These are phyloP conservation scores for Fusarium sp. DNA, from an alignment of 2,329 filamentous ascomycete genomes.

Conservation along the genomic window DNA sequence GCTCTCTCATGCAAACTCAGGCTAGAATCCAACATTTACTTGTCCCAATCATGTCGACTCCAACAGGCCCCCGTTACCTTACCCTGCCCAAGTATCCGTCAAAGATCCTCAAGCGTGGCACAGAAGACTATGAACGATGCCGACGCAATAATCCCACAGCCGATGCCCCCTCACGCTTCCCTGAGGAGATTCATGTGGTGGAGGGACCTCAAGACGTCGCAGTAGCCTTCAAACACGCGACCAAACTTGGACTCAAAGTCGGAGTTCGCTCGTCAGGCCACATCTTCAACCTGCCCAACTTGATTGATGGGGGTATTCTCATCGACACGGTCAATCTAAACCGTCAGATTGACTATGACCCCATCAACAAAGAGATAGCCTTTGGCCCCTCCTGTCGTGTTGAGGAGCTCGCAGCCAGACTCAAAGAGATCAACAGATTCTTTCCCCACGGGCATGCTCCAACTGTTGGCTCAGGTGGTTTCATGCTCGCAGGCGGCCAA, in stretches of 20 bases:
- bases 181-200: slow-evolving; percentile 12
- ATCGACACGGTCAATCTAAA: slow-evolving; percentile 19
- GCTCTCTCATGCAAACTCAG: too few relatives aligned
- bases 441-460: slow-evolving; percentile 20
- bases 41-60: slow-evolving; percentile 2
- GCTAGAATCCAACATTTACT: too few relatives aligned
- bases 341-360: slow-evolving; percentile 13
- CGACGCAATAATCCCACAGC: slow-evolving; percentile 19
- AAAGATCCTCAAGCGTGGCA: slow-evolving; percentile 11
- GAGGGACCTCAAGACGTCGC: slow-evolving; percentile 6
- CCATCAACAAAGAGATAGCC: slow-evolving; percentile 3
- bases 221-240: slow-evolving; percentile 5
- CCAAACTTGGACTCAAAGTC: slow-evolving; percentile 14
- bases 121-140: slow-evolving; percentile 18
- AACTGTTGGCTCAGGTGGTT: slow-evolving; percentile 12
- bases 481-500: slow-evolving; percentile 15
- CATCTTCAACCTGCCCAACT: slow-evolving; percentile 11
- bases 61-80: slow-evolving; percentile 2
- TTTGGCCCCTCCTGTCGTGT: slow-evolving; percentile 16
- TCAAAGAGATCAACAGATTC: slow-evolving; percentile 16
- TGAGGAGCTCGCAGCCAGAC: slow-evolving; percentile 8
- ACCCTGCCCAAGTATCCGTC: slow-evolving; percentile 8
- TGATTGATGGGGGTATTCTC: slow-evolving; percentile 21
- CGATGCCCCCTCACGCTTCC: slow-evolving; percentile 10
- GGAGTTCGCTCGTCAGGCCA: slow-evolving; percentile 19